These are phyloP conservation scores for Trichosporon coremiiforme DNA, from an alignment of 1,284 basidiomycete genomes.

Conservation along the genomic window DNA sequence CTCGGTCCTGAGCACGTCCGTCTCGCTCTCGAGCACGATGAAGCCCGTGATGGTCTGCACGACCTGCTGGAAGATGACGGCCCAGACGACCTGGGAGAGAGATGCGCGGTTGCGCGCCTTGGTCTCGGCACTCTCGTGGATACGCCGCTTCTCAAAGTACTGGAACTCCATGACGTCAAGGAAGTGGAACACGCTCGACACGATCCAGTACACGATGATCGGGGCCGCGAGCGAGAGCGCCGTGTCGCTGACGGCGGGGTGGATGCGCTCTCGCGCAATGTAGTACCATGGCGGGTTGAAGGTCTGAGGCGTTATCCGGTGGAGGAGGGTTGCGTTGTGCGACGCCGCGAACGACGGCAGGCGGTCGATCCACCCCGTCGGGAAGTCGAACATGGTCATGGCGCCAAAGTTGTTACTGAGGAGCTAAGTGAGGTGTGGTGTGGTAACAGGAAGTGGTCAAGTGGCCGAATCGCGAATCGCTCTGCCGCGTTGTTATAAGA, in stretches of 20 bases:
- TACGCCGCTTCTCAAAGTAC: conserved; percentile 79
- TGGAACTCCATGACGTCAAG: conserved; percentile 75
- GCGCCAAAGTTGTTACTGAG: not conserved
- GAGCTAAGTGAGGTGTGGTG: not conserved
- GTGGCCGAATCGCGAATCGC: not conserved
- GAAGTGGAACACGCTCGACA: conserved; percentile 70
- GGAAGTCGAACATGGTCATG: conserved; percentile 27
- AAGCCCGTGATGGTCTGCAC: conserved; percentile 79
- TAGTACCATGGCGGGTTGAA: conserved; percentile 62
- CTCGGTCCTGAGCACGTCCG: conserved; percentile 44
- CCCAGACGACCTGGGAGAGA: conserved; percentile 68
- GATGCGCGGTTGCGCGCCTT: conserved; percentile 75
- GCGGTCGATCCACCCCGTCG: conserved; percentile 24
- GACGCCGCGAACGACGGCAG: conserved; percentile 31
- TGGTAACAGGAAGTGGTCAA: not conserved
- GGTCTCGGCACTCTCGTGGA: conserved; percentile 86
- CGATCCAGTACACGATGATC: conserved; percentile 81
- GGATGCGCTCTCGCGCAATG: conserved; percentile 61
- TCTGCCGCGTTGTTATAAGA: conserved; percentile 3
- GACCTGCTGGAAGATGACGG: conserved; percentile 80
- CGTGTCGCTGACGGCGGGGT: conserved; percentile 72
- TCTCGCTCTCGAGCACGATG: conserved; percentile 67
- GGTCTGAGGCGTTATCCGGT: conserved; percentile 44
- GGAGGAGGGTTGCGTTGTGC: conserved; percentile 48
- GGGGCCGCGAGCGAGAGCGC: conserved; percentile 73